Percentiles rank a stretch among this genome's conserved stretches.
Conservation (phyloP, 805 yeast genomes). For the Kuraishia hungarica region DNA sequence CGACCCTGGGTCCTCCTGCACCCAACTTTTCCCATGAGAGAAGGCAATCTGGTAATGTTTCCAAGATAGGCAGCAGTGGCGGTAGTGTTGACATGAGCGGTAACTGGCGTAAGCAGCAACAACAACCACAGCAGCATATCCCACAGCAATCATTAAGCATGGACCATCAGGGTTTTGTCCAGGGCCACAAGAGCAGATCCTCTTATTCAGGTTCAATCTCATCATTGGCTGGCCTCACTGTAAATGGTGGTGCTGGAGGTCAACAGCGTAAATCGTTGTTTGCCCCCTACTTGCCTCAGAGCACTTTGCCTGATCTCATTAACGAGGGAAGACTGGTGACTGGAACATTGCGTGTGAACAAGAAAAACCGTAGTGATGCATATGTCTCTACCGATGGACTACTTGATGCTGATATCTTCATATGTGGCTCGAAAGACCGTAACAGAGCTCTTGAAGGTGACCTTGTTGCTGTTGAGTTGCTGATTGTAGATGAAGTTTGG, state of each 20-base stretch:
- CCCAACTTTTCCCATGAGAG: constrained; percentile 39
- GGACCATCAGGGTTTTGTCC: constrained; percentile 37
- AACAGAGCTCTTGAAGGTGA: constrained; percentile 97
- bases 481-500: constrained; percentile 98
- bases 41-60: constrained; percentile 30
- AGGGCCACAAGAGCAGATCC: constrained; percentile 72
- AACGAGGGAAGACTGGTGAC: constrained; percentile 87
- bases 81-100: constrained; percentile 30
- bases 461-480: constrained; percentile 87
- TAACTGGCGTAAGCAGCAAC: constrained; percentile 59
- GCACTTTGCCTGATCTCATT: constrained; percentile 80
- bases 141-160: not conserved
- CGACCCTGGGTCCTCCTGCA: constrained; percentile 37
- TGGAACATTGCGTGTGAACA: constrained; percentile 89
- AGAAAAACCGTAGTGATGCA: constrained; percentile 94
- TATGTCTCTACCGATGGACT: constrained; percentile 96
- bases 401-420: constrained; percentile 92
- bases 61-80: constrained; percentile 28
- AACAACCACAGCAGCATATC: constrained; percentile 13
- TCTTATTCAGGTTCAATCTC: constrained; percentile 63
- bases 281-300: constrained; percentile 94
- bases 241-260: constrained; percentile 30
- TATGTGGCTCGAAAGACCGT: constrained; percentile 97
- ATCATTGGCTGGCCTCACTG: constrained; percentile 30
- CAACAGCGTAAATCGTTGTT: constrained; percentile 68